Conservation (phyloP, 805 yeast species). For the Jamesozyma gamospora region DNA sequence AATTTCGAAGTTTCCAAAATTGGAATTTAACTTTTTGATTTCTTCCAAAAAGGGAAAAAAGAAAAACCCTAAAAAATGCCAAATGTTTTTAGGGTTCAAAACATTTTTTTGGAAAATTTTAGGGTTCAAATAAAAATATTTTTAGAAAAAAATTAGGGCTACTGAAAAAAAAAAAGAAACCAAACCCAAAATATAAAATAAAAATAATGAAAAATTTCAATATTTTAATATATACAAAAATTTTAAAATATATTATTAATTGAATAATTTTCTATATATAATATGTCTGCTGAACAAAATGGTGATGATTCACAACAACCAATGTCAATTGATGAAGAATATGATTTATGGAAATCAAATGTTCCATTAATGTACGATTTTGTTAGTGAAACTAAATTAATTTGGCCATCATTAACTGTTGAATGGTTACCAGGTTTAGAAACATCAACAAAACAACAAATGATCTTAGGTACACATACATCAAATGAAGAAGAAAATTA, state of each 20-base stretch:
- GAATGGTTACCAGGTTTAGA: conserved; percentile 54
- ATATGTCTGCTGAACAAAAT: neutral
- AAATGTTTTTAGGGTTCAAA: neutral
- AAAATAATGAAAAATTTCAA: too few species aligned
- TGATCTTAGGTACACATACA: conserved; percentile 65
- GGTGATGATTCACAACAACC: conserved; percentile 2
- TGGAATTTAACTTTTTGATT: too few species aligned
- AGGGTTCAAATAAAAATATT: too few species aligned
- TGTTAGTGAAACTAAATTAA: conserved; percentile 66
- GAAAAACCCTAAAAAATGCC: too few species aligned
- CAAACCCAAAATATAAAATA: too few species aligned
- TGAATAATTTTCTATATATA: too few species aligned
- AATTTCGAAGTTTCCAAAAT: too few species aligned
- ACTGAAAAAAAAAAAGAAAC: too few species aligned
- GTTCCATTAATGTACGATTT: conserved; percentile 77
- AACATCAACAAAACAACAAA: conserved; percentile 34
- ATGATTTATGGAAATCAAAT: conserved; percentile 70
- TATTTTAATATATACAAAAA: too few species aligned
- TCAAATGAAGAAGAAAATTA: conserved; percentile 59
- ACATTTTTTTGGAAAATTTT: neutral
- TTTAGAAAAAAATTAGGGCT: too few species aligned
- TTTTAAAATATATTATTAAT: too few species aligned
- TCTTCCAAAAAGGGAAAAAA: neutral
- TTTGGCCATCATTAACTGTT: conserved; percentile 75
- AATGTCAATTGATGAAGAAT: conserved; percentile 41